Evolutionary conservation across 306 rosid species (phyloP), one percentile per base, ranked within the genome.

Genomic region (Dryas octopetala): DNA sequence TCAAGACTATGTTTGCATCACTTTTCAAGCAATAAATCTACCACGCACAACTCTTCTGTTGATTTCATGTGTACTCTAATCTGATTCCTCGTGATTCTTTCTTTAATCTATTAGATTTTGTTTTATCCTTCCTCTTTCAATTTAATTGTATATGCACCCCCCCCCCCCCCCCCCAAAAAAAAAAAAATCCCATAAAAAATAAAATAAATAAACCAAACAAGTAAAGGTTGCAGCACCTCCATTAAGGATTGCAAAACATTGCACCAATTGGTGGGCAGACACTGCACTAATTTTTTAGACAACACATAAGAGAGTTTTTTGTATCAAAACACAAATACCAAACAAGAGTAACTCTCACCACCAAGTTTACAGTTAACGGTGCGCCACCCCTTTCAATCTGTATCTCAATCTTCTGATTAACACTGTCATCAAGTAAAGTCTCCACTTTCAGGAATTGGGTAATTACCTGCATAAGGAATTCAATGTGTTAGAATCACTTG

Each of bases 381-480:
- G 79, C 43, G 69, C 94, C 96, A 47, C 98, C 97, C 85, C 97
- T 90, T 87, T 95, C 97, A 78, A 92, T 83, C 82, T 87, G 93
- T 76, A 95, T 79, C 73, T 87, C 96, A 73, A 95, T 83, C 77
- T 81, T 83, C 78, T 84, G 85, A 74, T 85, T 81, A 57, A 91
- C 97, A 83, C 89, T 91, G 76, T 90, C 98, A 90, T 95, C 97
- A 78, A 91, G 87, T 78, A 95, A 76, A 62, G 90, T 86, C 91
- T 91, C 97, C 89, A 95, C 65, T 82, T 91, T 95, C 75, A 95
- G 86, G 83, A 95, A 95, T 79, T 95, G 98, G 43, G 97, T 95
- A 62, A 86, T 76, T 44, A 95, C 98, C 98, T 95, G 90, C 86
- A 85, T 70, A 73, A 66, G 51, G 65, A 55, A 71, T 74, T 76